Evolutionary conservation across 2,329 filamentous ascomycete genomes (phyloP).

Genomic region (Hypomyces rosellus): DNA sequence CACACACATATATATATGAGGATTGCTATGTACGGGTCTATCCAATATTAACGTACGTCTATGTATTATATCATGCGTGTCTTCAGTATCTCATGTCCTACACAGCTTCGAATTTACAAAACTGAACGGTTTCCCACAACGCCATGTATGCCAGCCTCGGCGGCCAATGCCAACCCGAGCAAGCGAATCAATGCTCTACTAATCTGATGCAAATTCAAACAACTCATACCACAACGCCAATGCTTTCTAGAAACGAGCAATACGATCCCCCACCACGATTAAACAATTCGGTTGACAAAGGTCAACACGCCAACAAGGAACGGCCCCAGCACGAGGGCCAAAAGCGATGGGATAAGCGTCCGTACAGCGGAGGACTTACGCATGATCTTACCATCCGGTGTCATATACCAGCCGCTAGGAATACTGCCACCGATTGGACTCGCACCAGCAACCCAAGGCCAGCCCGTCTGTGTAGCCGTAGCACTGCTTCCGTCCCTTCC

Average conservation of each 20-base stretch:
- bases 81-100: too few relatives aligned
- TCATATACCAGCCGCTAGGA: constrained; percentile 77
- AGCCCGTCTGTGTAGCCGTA: constrained; percentile 52
- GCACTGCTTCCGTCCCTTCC: constrained; percentile 48
- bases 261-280: not conserved
- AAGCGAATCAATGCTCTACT: too few relatives aligned
- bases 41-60: too few relatives aligned
- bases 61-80: too few relatives aligned
- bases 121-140: too few relatives aligned
- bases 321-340: constrained; percentile 20
- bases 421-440: constrained; percentile 51
- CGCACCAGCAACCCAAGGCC: constrained; percentile 59
- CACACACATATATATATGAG: too few relatives aligned
- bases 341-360: constrained; percentile 15
- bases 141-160: too few relatives aligned
- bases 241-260: not conserved
- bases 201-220: too few relatives aligned
- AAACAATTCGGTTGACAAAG: constrained; percentile 11
- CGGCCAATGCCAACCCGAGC: too few relatives aligned
- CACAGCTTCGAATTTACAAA: too few relatives aligned
- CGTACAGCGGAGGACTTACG: constrained; percentile 44
- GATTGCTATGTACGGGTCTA: too few relatives aligned
- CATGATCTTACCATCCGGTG: constrained; percentile 69
- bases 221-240: too few relatives aligned
- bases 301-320: constrained; percentile 21